Percentiles rank a stretch among this genome's conserved stretches.
Conservation (phyloP, 2,329 filamentous ascomycete genomes). For the Colletotrichum magnum region DNA sequence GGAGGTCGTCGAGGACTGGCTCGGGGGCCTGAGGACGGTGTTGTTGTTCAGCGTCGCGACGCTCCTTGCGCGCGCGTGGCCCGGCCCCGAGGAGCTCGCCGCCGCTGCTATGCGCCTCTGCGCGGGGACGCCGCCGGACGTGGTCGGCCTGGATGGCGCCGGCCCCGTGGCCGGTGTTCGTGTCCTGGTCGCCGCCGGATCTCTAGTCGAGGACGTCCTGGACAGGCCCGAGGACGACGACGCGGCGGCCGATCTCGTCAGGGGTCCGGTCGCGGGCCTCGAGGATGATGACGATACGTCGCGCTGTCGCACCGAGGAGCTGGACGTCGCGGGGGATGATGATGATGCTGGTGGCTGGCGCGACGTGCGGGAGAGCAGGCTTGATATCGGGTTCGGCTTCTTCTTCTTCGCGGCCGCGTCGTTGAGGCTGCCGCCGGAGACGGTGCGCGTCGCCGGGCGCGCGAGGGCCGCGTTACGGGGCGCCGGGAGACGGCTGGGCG, state of each 20-base stretch:
- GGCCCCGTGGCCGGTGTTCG: conserved; percentile 36
- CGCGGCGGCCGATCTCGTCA: conserved; percentile 1
- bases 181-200: conserved; percentile 2
- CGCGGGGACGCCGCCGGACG: conserved; percentile 46
- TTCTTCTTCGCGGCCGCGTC: conserved; percentile 37
- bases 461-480: conserved; percentile 19
- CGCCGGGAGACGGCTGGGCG: conserved; percentile 37
- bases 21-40: conserved; percentile 57
- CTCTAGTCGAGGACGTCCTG: conserved; percentile 28
- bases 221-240: not conserved
- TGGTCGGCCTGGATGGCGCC: conserved; percentile 45
- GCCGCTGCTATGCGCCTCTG: conserved; percentile 14
- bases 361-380: conserved; percentile 21
- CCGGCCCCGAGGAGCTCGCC: conserved; percentile 39
- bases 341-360: conserved; percentile 13
- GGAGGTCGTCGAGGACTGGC: conserved; percentile 47
- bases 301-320: not conserved
- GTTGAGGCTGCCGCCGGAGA: conserved; percentile 25
- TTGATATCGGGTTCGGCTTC: conserved; percentile 21
- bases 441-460: conserved; percentile 32
- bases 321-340: not conserved
- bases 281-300: not conserved
- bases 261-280: not conserved
- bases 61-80: conserved; percentile 58
- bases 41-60: conserved; percentile 54